Percentiles rank a stretch among this genome's conserved stretches.
Conservation (phyloP, 2,329 filamentous ascomycete genomes). For the Botrytis squamosa region DNA sequence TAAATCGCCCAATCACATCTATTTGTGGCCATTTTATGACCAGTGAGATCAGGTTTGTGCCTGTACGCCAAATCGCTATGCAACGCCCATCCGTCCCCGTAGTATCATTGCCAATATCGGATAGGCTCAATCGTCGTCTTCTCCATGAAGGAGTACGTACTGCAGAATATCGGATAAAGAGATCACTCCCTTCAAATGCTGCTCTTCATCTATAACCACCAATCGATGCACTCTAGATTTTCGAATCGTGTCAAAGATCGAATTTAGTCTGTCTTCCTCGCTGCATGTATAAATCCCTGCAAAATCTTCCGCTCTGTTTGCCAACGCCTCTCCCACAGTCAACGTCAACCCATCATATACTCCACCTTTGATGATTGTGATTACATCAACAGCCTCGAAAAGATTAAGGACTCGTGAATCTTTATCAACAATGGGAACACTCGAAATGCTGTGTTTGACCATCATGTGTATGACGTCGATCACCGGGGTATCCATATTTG, state of each 20-base stretch:
- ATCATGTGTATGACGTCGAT: constrained; percentile 93
- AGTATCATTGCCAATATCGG: constrained; percentile 27
- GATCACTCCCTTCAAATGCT: constrained; percentile 81
- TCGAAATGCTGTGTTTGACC: constrained; percentile 90
- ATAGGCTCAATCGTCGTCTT: constrained; percentile 34
- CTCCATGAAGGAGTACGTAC: constrained; percentile 74
- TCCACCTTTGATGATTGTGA: constrained; percentile 90
- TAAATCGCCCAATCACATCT: constrained; percentile 12
- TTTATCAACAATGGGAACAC: constrained; percentile 85
- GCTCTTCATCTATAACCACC: constrained; percentile 88
- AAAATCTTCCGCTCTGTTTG: constrained; percentile 85
- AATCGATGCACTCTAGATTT: constrained; percentile 92
- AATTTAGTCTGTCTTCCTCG: constrained; percentile 85
- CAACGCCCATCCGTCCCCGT: constrained; percentile 36
- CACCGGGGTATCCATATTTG: constrained; percentile 84
- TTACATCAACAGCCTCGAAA: constrained; percentile 96
- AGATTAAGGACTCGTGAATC: constrained; percentile 82
- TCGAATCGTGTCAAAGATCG: constrained; percentile 94
- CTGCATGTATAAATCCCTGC: constrained; percentile 96
- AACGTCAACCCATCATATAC: constrained; percentile 87
- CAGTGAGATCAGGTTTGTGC: constrained; percentile 21
- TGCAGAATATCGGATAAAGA: constrained; percentile 95
- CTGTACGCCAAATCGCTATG: constrained; percentile 41
- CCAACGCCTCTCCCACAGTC: constrained; percentile 83
- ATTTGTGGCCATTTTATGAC: constrained; percentile 14